These are phyloP conservation scores for Pyricularia sp. DNA, from an alignment of 2,329 filamentous ascomycete species.

Conservation along the genomic window DNA sequence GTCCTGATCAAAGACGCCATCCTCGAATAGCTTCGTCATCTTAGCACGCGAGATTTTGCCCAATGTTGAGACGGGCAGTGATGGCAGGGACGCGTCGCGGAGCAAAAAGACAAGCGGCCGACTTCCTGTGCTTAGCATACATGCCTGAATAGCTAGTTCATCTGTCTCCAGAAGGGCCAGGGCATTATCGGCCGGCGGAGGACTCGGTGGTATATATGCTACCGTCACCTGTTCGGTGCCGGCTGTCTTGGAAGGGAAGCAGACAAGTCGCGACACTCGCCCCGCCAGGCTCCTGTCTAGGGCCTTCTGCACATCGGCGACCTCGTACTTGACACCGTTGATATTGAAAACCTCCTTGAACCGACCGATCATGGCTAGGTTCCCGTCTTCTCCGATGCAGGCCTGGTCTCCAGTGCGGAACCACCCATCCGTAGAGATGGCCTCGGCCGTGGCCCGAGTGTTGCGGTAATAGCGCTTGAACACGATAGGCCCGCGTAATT, in stretches of 20 bases:
- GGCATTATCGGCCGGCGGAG: not conserved
- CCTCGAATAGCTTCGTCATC: not conserved
- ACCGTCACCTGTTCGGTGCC: too few species aligned
- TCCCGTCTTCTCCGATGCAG: conserved; percentile 65
- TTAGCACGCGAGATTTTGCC: not conserved
- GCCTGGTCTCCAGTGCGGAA: conserved; percentile 74
- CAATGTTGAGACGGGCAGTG: not conserved
- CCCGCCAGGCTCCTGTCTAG: too few species aligned
- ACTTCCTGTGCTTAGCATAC: not conserved
- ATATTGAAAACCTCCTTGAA: conserved; percentile 36
- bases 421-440: conserved; percentile 81
- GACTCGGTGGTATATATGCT: too few species aligned
- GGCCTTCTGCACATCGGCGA: too few species aligned
- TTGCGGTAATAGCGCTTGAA: conserved; percentile 89
- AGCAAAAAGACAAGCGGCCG: not conserved
- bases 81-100: not conserved
- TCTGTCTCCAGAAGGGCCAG: not conserved
- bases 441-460: conserved; percentile 70
- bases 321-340: too few species aligned
- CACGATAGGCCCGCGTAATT: conserved; percentile 65
- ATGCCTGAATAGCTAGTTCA: not conserved
- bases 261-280: too few species aligned
- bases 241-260: too few species aligned
- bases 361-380: conserved; percentile 47
- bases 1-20: not conserved